These are phyloP conservation scores for Yamadazyma friedrichii DNA, from an alignment of 1,139 yeast genomes.

Conservation along the genomic window DNA sequence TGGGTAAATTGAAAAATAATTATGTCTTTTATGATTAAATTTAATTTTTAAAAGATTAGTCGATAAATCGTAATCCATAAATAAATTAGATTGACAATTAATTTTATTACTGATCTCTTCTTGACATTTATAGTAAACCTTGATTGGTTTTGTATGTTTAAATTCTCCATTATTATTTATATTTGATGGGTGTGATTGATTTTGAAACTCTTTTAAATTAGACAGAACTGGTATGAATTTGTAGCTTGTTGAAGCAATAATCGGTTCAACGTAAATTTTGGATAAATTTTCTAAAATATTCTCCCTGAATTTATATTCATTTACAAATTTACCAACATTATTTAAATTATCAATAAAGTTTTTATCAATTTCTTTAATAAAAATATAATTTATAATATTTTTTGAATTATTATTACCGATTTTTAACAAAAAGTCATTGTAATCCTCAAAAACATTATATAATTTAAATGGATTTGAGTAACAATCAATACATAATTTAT, in stretches of 20 bases:
- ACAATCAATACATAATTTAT: constrained; percentile 28
- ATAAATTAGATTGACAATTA: constrained; percentile 22
- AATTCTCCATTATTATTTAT: constrained; percentile 18
- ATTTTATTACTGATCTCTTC: constrained; percentile 17
- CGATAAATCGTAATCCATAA: constrained; percentile 25
- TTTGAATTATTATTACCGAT: constrained; percentile 22
- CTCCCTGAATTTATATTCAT: constrained; percentile 38
- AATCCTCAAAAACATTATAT: constrained; percentile 37
- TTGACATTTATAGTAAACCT: constrained; percentile 23
- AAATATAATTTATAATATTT: constrained; percentile 31
- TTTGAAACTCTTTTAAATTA: constrained; percentile 25
- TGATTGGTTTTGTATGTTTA: constrained; percentile 27
- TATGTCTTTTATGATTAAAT: constrained; percentile 25
- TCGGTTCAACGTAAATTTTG: constrained; percentile 40
- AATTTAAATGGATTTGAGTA: constrained; percentile 33
- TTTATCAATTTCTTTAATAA: constrained; percentile 35
- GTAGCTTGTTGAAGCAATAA: constrained; percentile 34
- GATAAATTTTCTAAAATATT: constrained; percentile 35
- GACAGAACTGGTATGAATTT: constrained; percentile 33
- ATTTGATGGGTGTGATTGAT: constrained; percentile 1
- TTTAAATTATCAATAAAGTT: constrained; percentile 31
- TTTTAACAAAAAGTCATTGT: constrained; percentile 31
- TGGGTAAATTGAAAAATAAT: constrained; percentile 18
- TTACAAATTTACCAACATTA: constrained; percentile 20
- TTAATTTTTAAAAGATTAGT: constrained; percentile 28